phyloP scores from a whole-genome alignment of 441 rosid species.

The Cnidoscolus chayamansa region DNA sequence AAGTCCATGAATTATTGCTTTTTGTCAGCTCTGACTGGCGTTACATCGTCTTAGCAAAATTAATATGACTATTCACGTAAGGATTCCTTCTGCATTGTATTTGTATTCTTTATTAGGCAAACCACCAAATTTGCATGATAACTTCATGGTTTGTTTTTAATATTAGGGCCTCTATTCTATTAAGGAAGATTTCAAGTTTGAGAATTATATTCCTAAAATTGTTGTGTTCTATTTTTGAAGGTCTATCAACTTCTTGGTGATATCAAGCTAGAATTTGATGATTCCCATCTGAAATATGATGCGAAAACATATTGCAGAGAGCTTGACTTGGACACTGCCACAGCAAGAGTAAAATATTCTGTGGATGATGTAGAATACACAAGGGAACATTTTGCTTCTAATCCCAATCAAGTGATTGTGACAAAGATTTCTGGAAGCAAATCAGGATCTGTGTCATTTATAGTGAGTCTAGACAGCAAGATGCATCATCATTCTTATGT shows the following conservation, averaged over 20 bases:
- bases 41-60: background rate
- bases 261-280: conserved; percentile 67
- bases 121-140: background rate
- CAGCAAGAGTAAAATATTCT: conserved; percentile 60
- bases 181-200: background rate
- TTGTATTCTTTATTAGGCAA: background rate
- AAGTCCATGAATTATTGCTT: background rate
- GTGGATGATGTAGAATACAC: conserved; percentile 60
- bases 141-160: conserved; percentile 1
- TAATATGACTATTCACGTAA: background rate
- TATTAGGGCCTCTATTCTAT: background rate
- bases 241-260: conserved; percentile 87
- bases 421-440: conserved; percentile 64
- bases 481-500: conserved; percentile 50
- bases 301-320: conserved; percentile 67
- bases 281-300: conserved; percentile 57
- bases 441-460: conserved; percentile 64
- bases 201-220: conserved; percentile 2
- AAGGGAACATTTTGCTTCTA: conserved; percentile 76
- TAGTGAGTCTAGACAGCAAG: conserved; percentile 59
- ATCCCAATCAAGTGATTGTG: conserved; percentile 72
- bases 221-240: conserved; percentile 41
- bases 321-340: conserved; percentile 82
- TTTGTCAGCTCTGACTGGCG: background rate
- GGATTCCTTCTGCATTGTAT: background rate